These are phyloP conservation scores for Pseudoscleropodium purum DNA, from an alignment of 225 moss, liverwort and hornwort genomes.

Conservation along the genomic window DNA sequence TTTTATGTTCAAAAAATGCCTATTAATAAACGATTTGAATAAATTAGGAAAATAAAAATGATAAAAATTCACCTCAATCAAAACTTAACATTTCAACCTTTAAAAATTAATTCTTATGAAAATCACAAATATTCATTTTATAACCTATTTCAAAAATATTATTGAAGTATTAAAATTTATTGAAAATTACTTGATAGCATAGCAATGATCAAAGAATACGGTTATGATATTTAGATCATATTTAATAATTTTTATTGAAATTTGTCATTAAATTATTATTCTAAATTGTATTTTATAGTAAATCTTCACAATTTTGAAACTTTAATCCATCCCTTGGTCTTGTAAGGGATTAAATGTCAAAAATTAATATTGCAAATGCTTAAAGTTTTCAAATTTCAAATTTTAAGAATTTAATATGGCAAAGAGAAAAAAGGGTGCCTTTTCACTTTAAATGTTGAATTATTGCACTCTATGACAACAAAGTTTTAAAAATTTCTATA, in stretches of 20 bases:
- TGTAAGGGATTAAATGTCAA: no score
- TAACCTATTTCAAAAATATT: neutral
- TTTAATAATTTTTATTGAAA: neutral
- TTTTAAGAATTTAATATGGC: rapidly evolving
- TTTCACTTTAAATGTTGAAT: neutral
- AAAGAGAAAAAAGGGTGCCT: neutral
- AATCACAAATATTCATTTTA: neutral
- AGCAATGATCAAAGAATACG: neutral
- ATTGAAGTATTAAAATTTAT: neutral
- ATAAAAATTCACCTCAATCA: neutral
- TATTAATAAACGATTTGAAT: rapidly evolving
- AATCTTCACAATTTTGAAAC: neutral
- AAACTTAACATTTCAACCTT: neutral
- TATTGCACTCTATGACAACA: neutral
- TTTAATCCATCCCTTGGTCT: rapidly evolving
- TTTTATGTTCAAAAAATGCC: neutral
- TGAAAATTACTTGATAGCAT: neutral
- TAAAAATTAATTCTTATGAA: rapidly evolving
- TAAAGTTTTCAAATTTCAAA: neutral
- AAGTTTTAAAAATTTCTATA: neutral
- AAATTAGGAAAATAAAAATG: neutral
- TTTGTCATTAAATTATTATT: neutral
- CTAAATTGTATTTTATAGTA: neutral
- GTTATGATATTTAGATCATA: neutral
- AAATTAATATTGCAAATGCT: neutral